phyloP scores from a whole-genome alignment of 441 rosid genomes.

The Hura crepitans region DNA sequence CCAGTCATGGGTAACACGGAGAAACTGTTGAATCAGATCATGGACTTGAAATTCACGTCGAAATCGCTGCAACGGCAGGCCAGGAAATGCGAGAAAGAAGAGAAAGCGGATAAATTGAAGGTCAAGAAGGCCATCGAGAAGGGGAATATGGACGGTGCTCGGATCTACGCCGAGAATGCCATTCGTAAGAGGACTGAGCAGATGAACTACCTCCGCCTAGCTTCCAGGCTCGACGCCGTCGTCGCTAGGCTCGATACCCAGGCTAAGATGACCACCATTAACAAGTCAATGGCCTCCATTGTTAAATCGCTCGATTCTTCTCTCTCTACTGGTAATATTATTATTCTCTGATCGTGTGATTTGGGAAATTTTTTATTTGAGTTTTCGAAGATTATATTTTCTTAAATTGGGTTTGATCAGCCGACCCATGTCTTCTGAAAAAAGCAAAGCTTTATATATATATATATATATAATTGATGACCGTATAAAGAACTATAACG shows the following conservation, averaged over 20 bases:
- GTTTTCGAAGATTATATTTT: neutral
- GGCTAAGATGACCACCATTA: slow-evolving; percentile 86
- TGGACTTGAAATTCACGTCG: slow-evolving; percentile 86
- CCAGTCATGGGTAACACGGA: slow-evolving; percentile 75
- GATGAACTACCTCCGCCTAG: slow-evolving; percentile 87
- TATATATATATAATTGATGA: neutral
- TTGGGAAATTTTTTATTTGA: neutral
- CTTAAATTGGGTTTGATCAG: neutral
- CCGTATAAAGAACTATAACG: neutral
- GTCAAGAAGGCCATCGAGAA: slow-evolving; percentile 93
- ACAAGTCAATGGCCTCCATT: slow-evolving; percentile 68
- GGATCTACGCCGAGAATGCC: slow-evolving; percentile 95
- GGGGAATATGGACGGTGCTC: slow-evolving; percentile 88
- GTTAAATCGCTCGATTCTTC: slow-evolving; percentile 91
- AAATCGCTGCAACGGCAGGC: slow-evolving; percentile 79
- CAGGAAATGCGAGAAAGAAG: slow-evolving; percentile 74
- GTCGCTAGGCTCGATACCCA: slow-evolving; percentile 87
- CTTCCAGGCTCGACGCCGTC: slow-evolving; percentile 85
- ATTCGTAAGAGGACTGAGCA: slow-evolving; percentile 91
- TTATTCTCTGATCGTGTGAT: neutral
- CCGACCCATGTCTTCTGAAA: neutral
- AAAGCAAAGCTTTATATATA: neutral
- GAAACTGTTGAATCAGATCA: slow-evolving; percentile 84
- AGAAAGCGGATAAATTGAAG: slow-evolving; percentile 77
- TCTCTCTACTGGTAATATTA: slow-evolving; percentile 59